These are phyloP conservation scores for Juglanconis juglandina DNA, from an alignment of 2,329 filamentous ascomycete species.

Conservation along the genomic window DNA sequence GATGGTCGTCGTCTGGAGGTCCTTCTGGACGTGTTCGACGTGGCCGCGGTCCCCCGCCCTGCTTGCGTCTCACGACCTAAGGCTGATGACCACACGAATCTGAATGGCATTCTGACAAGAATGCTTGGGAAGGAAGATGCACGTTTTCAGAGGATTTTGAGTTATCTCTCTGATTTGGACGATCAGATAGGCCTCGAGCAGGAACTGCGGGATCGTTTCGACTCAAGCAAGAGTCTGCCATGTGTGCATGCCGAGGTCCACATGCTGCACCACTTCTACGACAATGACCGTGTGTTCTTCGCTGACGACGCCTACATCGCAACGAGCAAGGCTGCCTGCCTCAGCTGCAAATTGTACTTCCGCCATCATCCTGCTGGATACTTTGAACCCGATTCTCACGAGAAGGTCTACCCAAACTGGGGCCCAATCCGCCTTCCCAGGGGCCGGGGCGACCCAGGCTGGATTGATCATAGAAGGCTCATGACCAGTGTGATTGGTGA, in stretches of 20 bases:
- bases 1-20: slow-evolving; percentile 28
- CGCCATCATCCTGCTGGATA: slow-evolving; percentile 33
- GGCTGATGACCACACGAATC: slow-evolving; percentile 26
- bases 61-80: slow-evolving; percentile 20
- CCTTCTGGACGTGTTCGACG: slow-evolving; percentile 29
- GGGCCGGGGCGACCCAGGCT: neutral
- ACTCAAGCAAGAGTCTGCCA: slow-evolving; percentile 25
- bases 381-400: slow-evolving; percentile 33
- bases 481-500: neutral
- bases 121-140: slow-evolving; percentile 25
- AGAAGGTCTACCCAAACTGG: slow-evolving; percentile 41
- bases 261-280: slow-evolving; percentile 44
- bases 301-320: slow-evolving; percentile 43
- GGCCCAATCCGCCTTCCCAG: slow-evolving; percentile 21
- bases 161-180: slow-evolving; percentile 27
- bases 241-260: slow-evolving; percentile 44
- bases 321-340: slow-evolving; percentile 50
- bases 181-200: slow-evolving; percentile 22
- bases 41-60: slow-evolving; percentile 22
- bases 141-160: slow-evolving; percentile 13
- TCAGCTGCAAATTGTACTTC: slow-evolving; percentile 46
- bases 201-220: slow-evolving; percentile 26
- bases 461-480: neutral
- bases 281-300: slow-evolving; percentile 30
- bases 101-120: slow-evolving; percentile 30